Evolutionary conservation across 257 asterid genomes (phyloP).

Genomic region (Oldenlandia corymbosa): DNA sequence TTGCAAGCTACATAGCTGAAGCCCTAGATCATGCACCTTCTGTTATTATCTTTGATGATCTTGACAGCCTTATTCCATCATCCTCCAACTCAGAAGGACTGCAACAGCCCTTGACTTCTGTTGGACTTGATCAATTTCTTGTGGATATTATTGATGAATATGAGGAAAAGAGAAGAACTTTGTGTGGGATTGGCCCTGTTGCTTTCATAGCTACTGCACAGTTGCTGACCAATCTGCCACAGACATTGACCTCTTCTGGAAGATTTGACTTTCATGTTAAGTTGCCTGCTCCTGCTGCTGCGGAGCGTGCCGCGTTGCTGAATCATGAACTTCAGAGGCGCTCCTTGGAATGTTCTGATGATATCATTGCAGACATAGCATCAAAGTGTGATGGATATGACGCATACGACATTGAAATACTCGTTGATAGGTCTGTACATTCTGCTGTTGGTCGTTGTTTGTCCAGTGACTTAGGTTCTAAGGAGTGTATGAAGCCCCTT

Average conservation of each 20-base stretch:
- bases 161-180: constrained; percentile 53
- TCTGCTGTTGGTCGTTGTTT: constrained; percentile 74
- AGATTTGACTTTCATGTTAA: constrained; percentile 90
- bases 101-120: constrained; percentile 64
- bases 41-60: constrained; percentile 83
- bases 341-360: constrained; percentile 73
- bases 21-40: constrained; percentile 92
- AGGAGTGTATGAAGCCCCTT: constrained; percentile 41
- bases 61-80: constrained; percentile 75
- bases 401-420: constrained; percentile 96
- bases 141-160: constrained; percentile 87
- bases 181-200: constrained; percentile 83
- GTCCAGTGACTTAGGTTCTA: constrained; percentile 37
- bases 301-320: constrained; percentile 76
- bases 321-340: constrained; percentile 79
- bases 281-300: constrained; percentile 84
- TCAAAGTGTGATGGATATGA: constrained; percentile 97
- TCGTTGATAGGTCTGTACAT: constrained; percentile 90
- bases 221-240: constrained; percentile 75
- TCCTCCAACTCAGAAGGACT: constrained; percentile 73
- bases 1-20: constrained; percentile 62
- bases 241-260: constrained; percentile 87
- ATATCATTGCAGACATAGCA: constrained; percentile 60
- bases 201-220: constrained; percentile 84
- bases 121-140: constrained; percentile 59